phyloP scores from a whole-genome alignment of 306 rosid genomes.

The Oxytropis ochrocephala region DNA sequence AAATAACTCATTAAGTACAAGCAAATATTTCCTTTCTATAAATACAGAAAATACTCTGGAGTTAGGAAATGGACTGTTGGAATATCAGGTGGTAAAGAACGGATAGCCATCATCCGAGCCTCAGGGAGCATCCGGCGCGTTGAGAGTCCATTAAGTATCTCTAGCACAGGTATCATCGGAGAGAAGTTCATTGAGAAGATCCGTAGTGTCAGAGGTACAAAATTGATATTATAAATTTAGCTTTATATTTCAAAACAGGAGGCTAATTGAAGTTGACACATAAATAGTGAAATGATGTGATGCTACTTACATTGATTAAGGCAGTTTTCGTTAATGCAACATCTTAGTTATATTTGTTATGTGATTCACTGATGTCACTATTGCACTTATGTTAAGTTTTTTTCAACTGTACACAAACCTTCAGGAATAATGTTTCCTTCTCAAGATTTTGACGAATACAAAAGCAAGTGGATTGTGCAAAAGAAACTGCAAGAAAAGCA shows the following conservation, averaged over 20 bases:
- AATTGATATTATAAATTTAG: constrained; percentile 9
- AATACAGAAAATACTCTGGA: constrained; percentile 66
- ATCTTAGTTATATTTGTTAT: not conserved
- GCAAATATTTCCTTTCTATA: not conserved
- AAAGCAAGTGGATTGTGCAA: constrained; percentile 10
- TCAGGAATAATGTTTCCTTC: not conserved
- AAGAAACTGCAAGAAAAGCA: constrained; percentile 11
- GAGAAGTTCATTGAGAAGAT: constrained; percentile 93
- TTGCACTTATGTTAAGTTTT: not conserved
- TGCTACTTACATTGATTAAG: not conserved
- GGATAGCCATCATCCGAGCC: constrained; percentile 90
- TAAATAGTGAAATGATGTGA: not conserved
- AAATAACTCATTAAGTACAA: not conserved
- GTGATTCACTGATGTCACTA: not conserved
- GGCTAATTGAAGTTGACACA: not conserved
- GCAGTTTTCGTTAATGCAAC: not conserved
- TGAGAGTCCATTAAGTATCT: constrained; percentile 43
- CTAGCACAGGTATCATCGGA: constrained; percentile 62
- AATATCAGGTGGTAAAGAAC: constrained; percentile 69
- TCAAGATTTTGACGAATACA: not conserved
- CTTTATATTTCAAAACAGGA: constrained; percentile 5
- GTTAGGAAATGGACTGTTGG: constrained; percentile 82
- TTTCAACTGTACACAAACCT: not conserved
- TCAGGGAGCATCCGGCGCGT: constrained; percentile 82
- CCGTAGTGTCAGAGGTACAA: constrained; percentile 74